Conservation (phyloP, 345 rosid species). For the Brassica incana region DNA sequence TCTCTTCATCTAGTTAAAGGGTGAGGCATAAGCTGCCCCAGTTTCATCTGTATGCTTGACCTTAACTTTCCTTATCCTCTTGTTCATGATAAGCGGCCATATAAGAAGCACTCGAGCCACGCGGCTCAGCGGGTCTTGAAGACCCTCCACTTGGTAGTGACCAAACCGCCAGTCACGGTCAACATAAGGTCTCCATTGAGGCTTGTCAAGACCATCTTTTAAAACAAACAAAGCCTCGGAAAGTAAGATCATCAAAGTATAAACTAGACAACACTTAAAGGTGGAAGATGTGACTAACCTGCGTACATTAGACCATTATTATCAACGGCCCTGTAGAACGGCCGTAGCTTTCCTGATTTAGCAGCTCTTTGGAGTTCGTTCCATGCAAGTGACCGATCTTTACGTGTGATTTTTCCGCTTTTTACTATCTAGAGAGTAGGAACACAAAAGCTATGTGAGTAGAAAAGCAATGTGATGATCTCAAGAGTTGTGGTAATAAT, state of each 20-base stretch:
- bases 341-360: conserved; percentile 55
- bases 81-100: conserved; percentile 47
- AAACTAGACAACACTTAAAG: background rate
- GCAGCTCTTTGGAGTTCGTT: conserved; percentile 68
- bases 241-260: background rate
- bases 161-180: conserved; percentile 94
- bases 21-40: conserved; percentile 41
- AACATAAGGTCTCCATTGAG: conserved; percentile 52
- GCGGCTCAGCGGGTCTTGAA: conserved; percentile 85
- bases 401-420: conserved; percentile 63
- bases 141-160: conserved; percentile 92
- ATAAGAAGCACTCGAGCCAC: conserved; percentile 50
- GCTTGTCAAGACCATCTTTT: conserved; percentile 86
- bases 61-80: conserved; percentile 45
- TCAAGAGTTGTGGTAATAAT: background rate
- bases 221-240: background rate
- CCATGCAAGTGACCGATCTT: conserved; percentile 73
- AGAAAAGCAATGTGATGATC: conserved; percentile 10
- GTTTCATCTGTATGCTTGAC: conserved; percentile 46
- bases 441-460: conserved; percentile 18
- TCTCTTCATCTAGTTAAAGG: conserved; percentile 35
- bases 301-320: conserved; percentile 86
- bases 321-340: conserved; percentile 76
- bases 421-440: conserved; percentile 56
- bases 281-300: conserved; percentile 55